Base-by-base conservation (phyloP, 2,329 filamentous ascomycete genomes). In the Huntiella decipiens region DNA sequence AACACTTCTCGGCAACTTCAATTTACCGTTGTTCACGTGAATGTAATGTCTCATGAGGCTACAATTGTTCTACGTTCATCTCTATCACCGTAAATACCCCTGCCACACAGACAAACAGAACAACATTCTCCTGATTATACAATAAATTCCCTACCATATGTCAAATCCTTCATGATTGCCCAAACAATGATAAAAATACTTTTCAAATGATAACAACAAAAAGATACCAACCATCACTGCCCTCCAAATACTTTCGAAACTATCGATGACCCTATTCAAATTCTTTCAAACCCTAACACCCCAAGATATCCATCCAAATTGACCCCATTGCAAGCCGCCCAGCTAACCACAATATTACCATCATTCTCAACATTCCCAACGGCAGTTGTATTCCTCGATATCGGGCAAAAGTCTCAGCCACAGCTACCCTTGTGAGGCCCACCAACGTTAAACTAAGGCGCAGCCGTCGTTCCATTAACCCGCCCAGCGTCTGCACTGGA, bases 401-500 rank as follows among this genome's bases (percentile, higher is more conserved):
- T 28, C 5, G 8, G 4, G 10, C 32, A 11, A 31, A 42, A 19
- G 12, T 43, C 44, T 41, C 40, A 12, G 12, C 16, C 12, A 49
- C 13, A 1, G 47, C 43, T 28, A 38, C 45, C 6, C 10, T n/a
- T 2, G 47, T 43, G 33, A 49, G 19, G 6, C 38, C 13, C 22
- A 34, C 38, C 17, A 49, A 33, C 19, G 42, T 43, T 13, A 13
- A 31, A 7, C 38, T 11, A 16, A 49, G 42, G 5, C 38, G 34
- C 7, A 17, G 13, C 16, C 47, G 37, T 31, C 35, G 38, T 35
- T 49, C 38, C 11, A 49, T 34, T 19, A 49, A 31, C 12, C 47
- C 47, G 13, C 43, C 47, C 5, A 49, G 12, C 12, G 37, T 46
- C 15, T 49, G 47, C 10, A 49, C 22, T 7, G 47, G 47, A 3